phyloP scores from a whole-genome alignment of 148 eudicot genomes.

The Silene conica region DNA sequence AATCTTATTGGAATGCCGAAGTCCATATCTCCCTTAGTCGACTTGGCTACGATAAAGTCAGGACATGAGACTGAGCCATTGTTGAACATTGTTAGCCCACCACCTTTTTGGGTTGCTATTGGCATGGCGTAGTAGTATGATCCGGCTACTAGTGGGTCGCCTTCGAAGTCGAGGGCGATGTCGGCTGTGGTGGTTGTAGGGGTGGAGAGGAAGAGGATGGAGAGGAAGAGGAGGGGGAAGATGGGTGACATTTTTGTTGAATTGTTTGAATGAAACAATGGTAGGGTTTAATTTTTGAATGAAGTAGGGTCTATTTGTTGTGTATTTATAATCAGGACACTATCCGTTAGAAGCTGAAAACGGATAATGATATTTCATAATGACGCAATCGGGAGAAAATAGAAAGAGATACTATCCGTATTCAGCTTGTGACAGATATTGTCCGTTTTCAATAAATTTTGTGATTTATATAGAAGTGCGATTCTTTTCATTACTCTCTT shows the following conservation, averaged over 20 bases:
- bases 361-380: too few relatives aligned
- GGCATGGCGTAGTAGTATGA: conserved; percentile 8
- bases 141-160: neutral
- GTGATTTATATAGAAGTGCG: too few relatives aligned
- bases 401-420: too few relatives aligned
- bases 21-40: neutral
- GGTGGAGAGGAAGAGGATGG: conserved; percentile 3
- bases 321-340: too few relatives aligned
- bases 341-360: too few relatives aligned
- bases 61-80: neutral
- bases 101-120: neutral
- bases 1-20: neutral
- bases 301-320: neutral
- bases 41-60: neutral
- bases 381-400: too few relatives aligned
- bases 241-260: neutral
- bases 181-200: neutral
- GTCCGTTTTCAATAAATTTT: too few relatives aligned
- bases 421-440: too few relatives aligned
- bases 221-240: neutral
- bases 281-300: neutral
- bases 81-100: conserved; percentile 18
- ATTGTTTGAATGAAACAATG: neutral
- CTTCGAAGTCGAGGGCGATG: neutral
- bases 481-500: too few relatives aligned